Conservation (phyloP, 345 rosid genomes). For the Eucalyptus pauciflora region DNA sequence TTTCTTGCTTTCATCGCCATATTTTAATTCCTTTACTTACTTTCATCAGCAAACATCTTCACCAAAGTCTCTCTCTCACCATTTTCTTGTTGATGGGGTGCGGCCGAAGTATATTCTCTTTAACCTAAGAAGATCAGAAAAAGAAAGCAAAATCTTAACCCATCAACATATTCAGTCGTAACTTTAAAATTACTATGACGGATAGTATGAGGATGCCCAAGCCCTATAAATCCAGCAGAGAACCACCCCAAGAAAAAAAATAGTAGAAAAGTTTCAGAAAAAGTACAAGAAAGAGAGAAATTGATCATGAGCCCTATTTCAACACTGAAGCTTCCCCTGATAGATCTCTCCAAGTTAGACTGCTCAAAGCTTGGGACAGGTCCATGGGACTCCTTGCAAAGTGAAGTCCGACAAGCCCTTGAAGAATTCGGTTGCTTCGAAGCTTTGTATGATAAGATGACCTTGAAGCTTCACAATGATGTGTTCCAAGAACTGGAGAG, state of each 20-base stretch:
- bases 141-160: not conserved
- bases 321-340: not conserved
- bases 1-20: not conserved
- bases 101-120: not conserved
- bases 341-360: not conserved
- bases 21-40: not conserved
- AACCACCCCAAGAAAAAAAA: not conserved
- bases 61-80: not conserved
- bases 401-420: not conserved
- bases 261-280: not conserved
- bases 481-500: not conserved
- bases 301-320: not conserved
- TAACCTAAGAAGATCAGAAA: not conserved
- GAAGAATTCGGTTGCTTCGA: conserved; percentile 1
- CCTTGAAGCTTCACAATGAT: not conserved
- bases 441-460: not conserved
- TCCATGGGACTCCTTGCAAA: not conserved
- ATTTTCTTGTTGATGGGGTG: not conserved
- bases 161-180: not conserved
- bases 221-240: not conserved
- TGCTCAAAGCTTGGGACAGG: not conserved
- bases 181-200: not conserved
- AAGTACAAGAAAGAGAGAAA: not conserved
- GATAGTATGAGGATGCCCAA: not conserved
- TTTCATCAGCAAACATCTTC: not conserved